Base-by-base conservation (phyloP, 2,329 filamentous ascomycete genomes). In the Phialophora chinensis region DNA sequence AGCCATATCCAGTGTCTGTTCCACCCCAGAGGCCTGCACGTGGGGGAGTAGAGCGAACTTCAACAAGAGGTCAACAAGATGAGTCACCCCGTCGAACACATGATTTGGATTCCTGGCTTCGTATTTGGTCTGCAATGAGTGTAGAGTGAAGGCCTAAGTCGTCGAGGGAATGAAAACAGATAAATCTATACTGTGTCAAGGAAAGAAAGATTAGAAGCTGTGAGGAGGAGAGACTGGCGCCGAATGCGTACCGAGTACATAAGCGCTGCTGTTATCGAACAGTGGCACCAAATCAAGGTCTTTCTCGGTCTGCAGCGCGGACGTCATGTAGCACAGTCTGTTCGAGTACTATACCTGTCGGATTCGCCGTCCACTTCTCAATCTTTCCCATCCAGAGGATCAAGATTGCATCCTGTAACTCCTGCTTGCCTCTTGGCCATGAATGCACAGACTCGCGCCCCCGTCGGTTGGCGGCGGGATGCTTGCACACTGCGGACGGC, bases 401-500 rank as follows among this genome's bases (percentile, higher is more conserved):
- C 53, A 35, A 35, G n/a, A 17, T 31, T 35, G 14, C 27, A 35
- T 35, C 17, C 10, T 12, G 38, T 44, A 5, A 8, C 38, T n/a
- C 38, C 14, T n/a, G 11, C 38, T 44, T 11, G 38, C 38, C 38
- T 44, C 38, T 44, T n/a, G 38, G 38, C 17, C 38, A 44, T 2
- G 17, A n/a, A 44, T 44, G 38, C 6, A n/a, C 38, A n/a, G 5
- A n/a, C 38, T n/a, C 38, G 17, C 38, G 5, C 14, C 38, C 14
- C 20, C 3, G 17, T 61, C 33, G 42, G 47, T 61, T 29, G 59
- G 29, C 50, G 35, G 59, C 29, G 31, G 49, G 29, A 17, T 23
- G 59, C 25, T 20, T 42, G 31, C 58, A 29, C 31, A n/a, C n/a
- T 59, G 61, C 47, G 47, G 14, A 42, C 47, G 47, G 47, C 33